These are phyloP conservation scores for Meyerozyma sp. DNA, from an alignment of 1,139 yeast genomes.

Conservation along the genomic window DNA sequence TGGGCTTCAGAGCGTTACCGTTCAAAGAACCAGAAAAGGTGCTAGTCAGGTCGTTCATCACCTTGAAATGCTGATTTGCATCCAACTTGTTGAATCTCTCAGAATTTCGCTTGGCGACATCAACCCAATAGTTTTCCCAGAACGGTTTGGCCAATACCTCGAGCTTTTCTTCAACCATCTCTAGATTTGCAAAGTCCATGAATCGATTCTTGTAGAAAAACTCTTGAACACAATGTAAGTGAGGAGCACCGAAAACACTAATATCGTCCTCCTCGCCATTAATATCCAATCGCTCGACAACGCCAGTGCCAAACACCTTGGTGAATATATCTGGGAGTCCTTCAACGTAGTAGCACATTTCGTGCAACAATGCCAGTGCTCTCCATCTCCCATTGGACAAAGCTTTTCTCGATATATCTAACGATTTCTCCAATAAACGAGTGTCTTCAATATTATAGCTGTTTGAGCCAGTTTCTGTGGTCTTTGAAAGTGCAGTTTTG, in stretches of 20 bases:
- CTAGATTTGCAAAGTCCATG: slow-evolving; percentile 9
- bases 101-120: slow-evolving; percentile 28
- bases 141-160: slow-evolving; percentile 31
- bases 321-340: slow-evolving; percentile 38
- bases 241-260: slow-evolving; percentile 57
- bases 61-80: slow-evolving; percentile 13
- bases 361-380: slow-evolving; percentile 51
- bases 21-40: slow-evolving; percentile 11
- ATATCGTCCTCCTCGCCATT: slow-evolving; percentile 18
- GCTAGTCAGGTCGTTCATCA: slow-evolving; percentile 10
- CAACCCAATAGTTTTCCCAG: slow-evolving; percentile 52
- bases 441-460: slow-evolving; percentile 34
- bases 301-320: slow-evolving; percentile 40
- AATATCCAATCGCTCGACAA: slow-evolving; percentile 12
- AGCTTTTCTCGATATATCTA: slow-evolving; percentile 43
- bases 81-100: slow-evolving; percentile 27
- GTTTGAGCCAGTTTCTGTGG: slow-evolving; percentile 15
- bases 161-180: slow-evolving; percentile 24
- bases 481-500: slow-evolving; percentile 37
- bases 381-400: slow-evolving; percentile 51
- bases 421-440: slow-evolving; percentile 33
- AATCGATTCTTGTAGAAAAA: slow-evolving; percentile 51
- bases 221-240: slow-evolving; percentile 46
- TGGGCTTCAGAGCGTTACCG: slow-evolving; percentile 4
- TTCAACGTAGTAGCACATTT: slow-evolving; percentile 51